Percentiles rank a stretch among this genome's conserved stretches.
These are phyloP conservation scores for Cystoderma amianthinum DNA, from an alignment of 768 basidiomycete genomes.

Conservation along the genomic window DNA sequence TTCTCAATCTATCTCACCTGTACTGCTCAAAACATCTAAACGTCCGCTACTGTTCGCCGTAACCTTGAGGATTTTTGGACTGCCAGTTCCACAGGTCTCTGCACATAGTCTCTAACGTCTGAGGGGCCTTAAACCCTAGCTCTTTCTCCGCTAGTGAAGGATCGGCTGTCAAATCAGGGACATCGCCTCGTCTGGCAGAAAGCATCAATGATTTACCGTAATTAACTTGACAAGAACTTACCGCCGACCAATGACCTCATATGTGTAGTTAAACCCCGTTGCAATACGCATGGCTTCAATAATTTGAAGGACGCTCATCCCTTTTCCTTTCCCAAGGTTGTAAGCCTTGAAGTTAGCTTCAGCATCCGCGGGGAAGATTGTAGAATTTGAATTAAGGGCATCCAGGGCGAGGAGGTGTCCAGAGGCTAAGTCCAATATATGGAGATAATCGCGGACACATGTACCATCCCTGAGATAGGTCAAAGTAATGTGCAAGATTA, in stretches of 20 bases:
- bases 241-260: slow-evolving; percentile 88
- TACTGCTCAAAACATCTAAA: too few species aligned
- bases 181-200: slow-evolving; percentile 75
- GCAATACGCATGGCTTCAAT: slow-evolving; percentile 91
- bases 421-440: slow-evolving; percentile 89
- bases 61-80: slow-evolving; percentile 83
- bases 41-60: too few species aligned
- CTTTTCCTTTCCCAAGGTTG: slow-evolving; percentile 92
- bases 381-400: slow-evolving; percentile 51
- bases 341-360: slow-evolving; percentile 82
- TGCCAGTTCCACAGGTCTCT: slow-evolving; percentile 99
- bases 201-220: not conserved
- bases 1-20: too few species aligned
- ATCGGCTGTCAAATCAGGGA: slow-evolving; percentile 94
- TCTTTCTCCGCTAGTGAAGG: slow-evolving; percentile 88
- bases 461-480: slow-evolving; percentile 71
- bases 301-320: slow-evolving; percentile 90
- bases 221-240: slow-evolving; percentile 27
- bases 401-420: slow-evolving; percentile 92
- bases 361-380: slow-evolving; percentile 47
- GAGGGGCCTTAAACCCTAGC: slow-evolving; percentile 83
- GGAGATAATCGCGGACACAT: slow-evolving; percentile 94
- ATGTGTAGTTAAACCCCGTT: slow-evolving; percentile 83
- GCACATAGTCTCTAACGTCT: slow-evolving; percentile 88
- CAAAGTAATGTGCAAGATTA: slow-evolving; percentile 2